Evolutionary conservation across 2,329 filamentous ascomycete genomes (phyloP), one percentile per base, ranked within the genome.

Genomic region (Colletotrichum noveboracense): DNA sequence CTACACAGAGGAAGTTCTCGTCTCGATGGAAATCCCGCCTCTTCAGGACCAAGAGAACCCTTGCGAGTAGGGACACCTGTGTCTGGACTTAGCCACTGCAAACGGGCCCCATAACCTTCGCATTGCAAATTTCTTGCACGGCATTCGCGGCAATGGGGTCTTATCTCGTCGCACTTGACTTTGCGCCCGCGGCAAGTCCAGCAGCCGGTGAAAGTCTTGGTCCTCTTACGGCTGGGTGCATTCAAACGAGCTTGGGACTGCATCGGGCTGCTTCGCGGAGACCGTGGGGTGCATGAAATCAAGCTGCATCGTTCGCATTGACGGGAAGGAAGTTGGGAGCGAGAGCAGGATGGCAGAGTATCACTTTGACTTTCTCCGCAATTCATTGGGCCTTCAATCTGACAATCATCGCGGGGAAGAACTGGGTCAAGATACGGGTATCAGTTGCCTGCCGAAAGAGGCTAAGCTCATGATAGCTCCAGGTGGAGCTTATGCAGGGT

Each of bases 171-270:
- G 21, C 68, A 71, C 77, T 85, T 85, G 76, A 85, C 81, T 72
- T 83, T 82, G n/a, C 83, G 80, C 30, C 79, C 73, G 16, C 84
- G 83, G 75, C 84, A 85, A 8, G 83, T 83, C 83, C 83, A 84
- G 71, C 84, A 85, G 13, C 84, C 84, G 4, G 78, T 80, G 70
- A 82, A 81, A 5, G 78, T 81, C 74, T 82, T 82, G 43, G 74
- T 79, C 24, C 78, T 77, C 32, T 80, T 81, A 24, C 78, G 69
- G 65, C 75, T 26, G 8, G 21, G 36, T 48, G 66, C 6, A 28
- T n/a, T n/a, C 2, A 16, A 5, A 7, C 24, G 24, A 26, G 8
- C 30, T 13, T 6, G 26, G 9, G 16, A 7, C 55, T 58, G 21
- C 55, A 58, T 58, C n/a, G 26, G 26, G 26, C 24, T 26, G 55